phyloP scores from a whole-genome alignment of 768 basidiomycete species.

The Auricularia auricula-judae region DNA sequence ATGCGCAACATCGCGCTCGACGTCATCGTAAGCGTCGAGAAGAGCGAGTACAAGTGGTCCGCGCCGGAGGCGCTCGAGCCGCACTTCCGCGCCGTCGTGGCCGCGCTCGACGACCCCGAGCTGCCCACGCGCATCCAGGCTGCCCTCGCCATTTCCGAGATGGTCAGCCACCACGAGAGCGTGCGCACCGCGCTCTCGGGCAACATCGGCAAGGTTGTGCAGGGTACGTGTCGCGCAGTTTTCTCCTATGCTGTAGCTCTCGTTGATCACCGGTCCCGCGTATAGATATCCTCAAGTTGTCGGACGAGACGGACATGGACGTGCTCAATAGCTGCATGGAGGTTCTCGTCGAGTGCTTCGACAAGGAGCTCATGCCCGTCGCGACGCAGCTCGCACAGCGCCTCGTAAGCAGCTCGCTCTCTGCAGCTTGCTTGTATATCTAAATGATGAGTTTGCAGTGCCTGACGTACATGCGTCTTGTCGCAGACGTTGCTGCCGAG shows the following conservation, averaged over 20 bases:
- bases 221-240: conserved; percentile 36
- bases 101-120: conserved; percentile 64
- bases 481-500: conserved; percentile 46
- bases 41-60: conserved; percentile 57
- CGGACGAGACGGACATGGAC: conserved; percentile 87
- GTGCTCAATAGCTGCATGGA: conserved; percentile 76
- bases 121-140: conserved; percentile 81
- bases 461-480: conserved; percentile 72
- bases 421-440: neutral
- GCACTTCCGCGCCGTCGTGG: conserved; percentile 54
- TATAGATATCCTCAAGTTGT: conserved; percentile 72
- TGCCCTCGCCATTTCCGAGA: conserved; percentile 66
- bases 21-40: conserved; percentile 64
- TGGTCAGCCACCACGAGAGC: conserved; percentile 53
- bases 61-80: conserved; percentile 52
- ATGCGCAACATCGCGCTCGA: conserved; percentile 75
- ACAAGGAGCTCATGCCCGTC: conserved; percentile 74
- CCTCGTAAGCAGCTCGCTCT: conserved; percentile 40
- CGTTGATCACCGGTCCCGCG: conserved; percentile 1
- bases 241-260: neutral
- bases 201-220: conserved; percentile 77
- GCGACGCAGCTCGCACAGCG: conserved; percentile 69
- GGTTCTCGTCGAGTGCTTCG: conserved; percentile 77
- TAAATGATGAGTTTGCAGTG: conserved; percentile 32
- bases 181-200: conserved; percentile 62